phyloP scores from a whole-genome alignment of 257 asterid species.

The Gardenia jasminoides region DNA sequence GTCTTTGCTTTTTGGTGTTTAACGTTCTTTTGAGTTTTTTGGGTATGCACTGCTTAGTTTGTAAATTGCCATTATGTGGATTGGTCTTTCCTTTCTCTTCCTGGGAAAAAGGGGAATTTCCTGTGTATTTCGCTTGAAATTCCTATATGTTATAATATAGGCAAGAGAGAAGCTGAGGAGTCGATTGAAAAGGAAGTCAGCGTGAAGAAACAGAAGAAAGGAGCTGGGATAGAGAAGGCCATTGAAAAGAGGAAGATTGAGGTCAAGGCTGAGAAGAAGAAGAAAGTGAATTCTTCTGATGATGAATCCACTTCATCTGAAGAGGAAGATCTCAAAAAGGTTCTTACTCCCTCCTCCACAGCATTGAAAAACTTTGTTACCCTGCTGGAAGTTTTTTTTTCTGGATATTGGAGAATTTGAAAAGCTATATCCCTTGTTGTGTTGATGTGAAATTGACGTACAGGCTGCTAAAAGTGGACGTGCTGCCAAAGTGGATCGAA shows the following conservation, averaged over 20 bases:
- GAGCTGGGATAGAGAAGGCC: slow-evolving; percentile 22
- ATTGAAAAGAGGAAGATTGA: slow-evolving; percentile 31
- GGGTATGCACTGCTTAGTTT: not conserved
- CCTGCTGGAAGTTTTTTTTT: not conserved
- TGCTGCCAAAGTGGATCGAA: slow-evolving; percentile 7
- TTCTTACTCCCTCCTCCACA: not conserved
- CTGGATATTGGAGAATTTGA: too few species aligned
- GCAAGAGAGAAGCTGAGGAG: slow-evolving; percentile 49
- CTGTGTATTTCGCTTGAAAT: not conserved
- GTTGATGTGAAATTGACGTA: not conserved
- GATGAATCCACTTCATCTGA: slow-evolving; percentile 50
- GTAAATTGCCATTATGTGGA: not conserved
- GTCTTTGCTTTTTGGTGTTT: too few species aligned
- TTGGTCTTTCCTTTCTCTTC: not conserved
- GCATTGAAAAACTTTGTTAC: not conserved
- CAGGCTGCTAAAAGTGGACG: slow-evolving; percentile 15
- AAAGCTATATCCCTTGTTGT: not conserved
- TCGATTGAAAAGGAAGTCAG: slow-evolving; percentile 27
- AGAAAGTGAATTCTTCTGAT: slow-evolving; percentile 16
- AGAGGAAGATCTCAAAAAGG: slow-evolving; percentile 31
- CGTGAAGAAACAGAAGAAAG: slow-evolving; percentile 43
- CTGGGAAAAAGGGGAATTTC: too few species aligned
- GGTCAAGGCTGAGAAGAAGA: slow-evolving; percentile 26
- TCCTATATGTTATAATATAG: not conserved
- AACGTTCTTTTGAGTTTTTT: not conserved